A percentile compares a stretch with the other conserved stretches of the same genome.
Conservation (phyloP, 116 monocot genomes). For the Dioscorea cayenensis region DNA sequence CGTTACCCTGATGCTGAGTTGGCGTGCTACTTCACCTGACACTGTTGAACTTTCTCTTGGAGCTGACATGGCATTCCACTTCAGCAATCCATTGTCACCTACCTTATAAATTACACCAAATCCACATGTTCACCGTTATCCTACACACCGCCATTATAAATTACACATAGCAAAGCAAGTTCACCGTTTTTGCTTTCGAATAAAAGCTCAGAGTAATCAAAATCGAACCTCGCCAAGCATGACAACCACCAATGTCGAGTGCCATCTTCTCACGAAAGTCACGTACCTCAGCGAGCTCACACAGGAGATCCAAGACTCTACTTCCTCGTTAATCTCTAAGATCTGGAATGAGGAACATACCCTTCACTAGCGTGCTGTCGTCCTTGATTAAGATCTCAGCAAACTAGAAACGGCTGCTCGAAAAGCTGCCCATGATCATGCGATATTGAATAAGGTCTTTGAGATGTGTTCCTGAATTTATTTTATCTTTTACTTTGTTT, state of each 20-base stretch:
- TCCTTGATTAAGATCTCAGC: slow-evolving; percentile 63
- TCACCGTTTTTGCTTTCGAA: too few relatives aligned
- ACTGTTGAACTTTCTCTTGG: too few relatives aligned
- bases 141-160: too few relatives aligned
- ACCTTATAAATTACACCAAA: too few relatives aligned
- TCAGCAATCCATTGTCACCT: too few relatives aligned
- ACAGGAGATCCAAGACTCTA: slow-evolving; percentile 79
- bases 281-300: slow-evolving; percentile 46
- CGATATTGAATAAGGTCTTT: slow-evolving; percentile 45
- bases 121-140: too few relatives aligned
- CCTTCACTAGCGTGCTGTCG: slow-evolving; percentile 57
- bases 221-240: neutral
- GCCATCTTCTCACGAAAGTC: slow-evolving; percentile 30
- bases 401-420: slow-evolving; percentile 27
- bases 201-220: too few relatives aligned
- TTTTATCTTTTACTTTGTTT: neutral
- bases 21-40: too few relatives aligned
- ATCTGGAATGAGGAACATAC: slow-evolving; percentile 71
- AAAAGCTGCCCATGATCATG: slow-evolving; percentile 16
- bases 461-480: neutral
- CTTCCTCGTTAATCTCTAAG: slow-evolving; percentile 44
- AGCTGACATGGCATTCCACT: too few relatives aligned
- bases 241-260: neutral
- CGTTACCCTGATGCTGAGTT: too few relatives aligned
- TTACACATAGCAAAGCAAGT: too few relatives aligned